Evolutionary conservation across 495 filamentous ascomycete species (phyloP), one percentile per base, ranked within the genome.

Genomic region (Talaromyces borbonicus): DNA sequence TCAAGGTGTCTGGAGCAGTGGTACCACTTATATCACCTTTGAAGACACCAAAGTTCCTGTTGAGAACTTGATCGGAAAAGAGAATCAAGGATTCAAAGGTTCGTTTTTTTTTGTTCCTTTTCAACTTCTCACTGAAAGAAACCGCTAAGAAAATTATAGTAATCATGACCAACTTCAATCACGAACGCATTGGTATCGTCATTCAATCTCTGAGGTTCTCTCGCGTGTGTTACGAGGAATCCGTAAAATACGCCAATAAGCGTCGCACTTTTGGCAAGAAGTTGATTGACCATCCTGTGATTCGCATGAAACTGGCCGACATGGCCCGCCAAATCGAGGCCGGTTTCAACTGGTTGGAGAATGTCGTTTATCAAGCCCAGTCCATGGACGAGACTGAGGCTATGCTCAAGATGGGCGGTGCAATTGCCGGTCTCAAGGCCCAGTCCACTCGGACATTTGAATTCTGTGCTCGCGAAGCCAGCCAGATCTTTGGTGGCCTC

Each of bases 91-190:
- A n/a, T 97, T 98, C 77, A 88, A 90, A 66, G 78, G 78, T 77
- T 50, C 46, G 56, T 46, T 9, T n/a, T 15, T 5, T n/a, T 14
- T 12, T 30, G 27, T 25, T 5, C 20, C 15, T 11, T 0, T 18
- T 29, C n/a, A 3, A 39, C 14, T 22, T 23, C 8, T 15, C 8
- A 20, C 27, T 15, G 15, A 23, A 18, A 19, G 32, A 36, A 23
- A 8, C 11, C 32, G 31, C 16, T 52, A 38, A 36, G 51, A 30
- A 49, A 42, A 50, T 24, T 7, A 7, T 38, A 74, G 88, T 88
- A 44, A 85, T 93, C 69, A 93, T 95, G 88, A 93, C 88, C 48
- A 98, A 98, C 74, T 98, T 98, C 74, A 98, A 98, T 75, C 92
- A 97, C 74, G 92, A 97, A 69, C 84, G 92, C 42, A 87, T 98